A percentile compares a stretch with the other conserved stretches of the same genome.
phyloP scores from a whole-genome alignment of 805 yeast species.

The Saccharomycopsis oosterbeekiorum region DNA sequence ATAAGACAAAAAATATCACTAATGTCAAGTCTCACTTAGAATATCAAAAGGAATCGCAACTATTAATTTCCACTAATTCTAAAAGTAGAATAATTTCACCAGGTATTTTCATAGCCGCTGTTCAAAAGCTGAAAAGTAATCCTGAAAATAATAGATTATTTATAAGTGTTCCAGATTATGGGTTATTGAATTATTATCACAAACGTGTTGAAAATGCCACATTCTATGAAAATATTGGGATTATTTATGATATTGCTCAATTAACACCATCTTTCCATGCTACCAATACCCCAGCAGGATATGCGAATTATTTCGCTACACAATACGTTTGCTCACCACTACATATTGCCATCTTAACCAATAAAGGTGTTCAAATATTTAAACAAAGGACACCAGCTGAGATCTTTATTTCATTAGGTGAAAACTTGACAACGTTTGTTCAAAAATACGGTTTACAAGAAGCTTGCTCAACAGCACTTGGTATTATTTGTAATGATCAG shows the following conservation, averaged over 20 bases:
- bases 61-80: slow-evolving; percentile 46
- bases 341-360: slow-evolving; percentile 74
- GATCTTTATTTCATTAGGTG: slow-evolving; percentile 60
- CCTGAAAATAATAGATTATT: slow-evolving; percentile 40
- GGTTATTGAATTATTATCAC: slow-evolving; percentile 63
- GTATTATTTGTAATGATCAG: slow-evolving; percentile 68
- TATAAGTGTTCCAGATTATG: slow-evolving; percentile 77
- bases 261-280: slow-evolving; percentile 64
- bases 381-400: slow-evolving; percentile 74
- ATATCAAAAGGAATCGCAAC: slow-evolving; percentile 46
- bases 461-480: slow-evolving; percentile 80
- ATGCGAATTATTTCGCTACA: slow-evolving; percentile 76
- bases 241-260: slow-evolving; percentile 64
- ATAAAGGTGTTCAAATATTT: slow-evolving; percentile 65
- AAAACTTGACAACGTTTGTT: slow-evolving; percentile 59
- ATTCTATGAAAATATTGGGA: slow-evolving; percentile 48
- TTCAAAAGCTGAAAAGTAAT: slow-evolving; percentile 23
- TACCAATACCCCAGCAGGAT: slow-evolving; percentile 67
- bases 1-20: background rate
- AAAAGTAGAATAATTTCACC: slow-evolving; percentile 64
- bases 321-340: slow-evolving; percentile 64
- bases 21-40: slow-evolving; percentile 24
- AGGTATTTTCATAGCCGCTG: slow-evolving; percentile 72
- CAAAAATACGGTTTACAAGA: slow-evolving; percentile 80
- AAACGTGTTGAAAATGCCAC: slow-evolving; percentile 76